Base-by-base conservation (phyloP, 106 monocot species). In the Acorus calamus region DNA sequence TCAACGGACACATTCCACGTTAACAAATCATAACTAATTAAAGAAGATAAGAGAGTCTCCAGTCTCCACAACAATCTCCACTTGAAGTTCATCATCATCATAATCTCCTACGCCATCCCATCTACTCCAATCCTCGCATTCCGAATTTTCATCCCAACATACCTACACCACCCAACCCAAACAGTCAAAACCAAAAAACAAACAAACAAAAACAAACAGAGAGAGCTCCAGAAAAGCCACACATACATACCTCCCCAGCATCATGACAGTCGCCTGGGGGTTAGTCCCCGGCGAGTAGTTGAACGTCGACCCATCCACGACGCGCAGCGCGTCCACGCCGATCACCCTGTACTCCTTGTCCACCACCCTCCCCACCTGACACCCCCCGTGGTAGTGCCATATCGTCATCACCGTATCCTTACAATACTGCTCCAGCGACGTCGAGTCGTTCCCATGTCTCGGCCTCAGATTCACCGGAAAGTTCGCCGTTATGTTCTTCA, bases 321-420 rank as follows among this genome's bases (percentile, higher is more conserved):
- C 83, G 14, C 93, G 71, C 3, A 93, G 73, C 2, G 65, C 78
- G 62, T 93, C 80, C 0, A 79, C 80, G 10, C 88, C 85, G 12
- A 86, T 5, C 8, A 87, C 86, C 14, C 65, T 67, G 45, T 83
- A 83, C 3, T 94, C 79, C 3, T 3, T 0, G 56, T 86, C 81
- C 0, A 94, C 84, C 3, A 94, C 94, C n/a, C 47, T 9, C 2
- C 79, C 89, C 4, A 84, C 81, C 11, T 86, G 81, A 57, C 89
- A 89, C 0, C 94, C 94, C 3, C 94, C 94, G 7, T 94, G 94
- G 56, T 86, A 94, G 57, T 94, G 93, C 93, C 93, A 94, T 4
- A 94, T 94, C 2, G 93, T 94, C 83, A 86, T 81, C 56, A 94
- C 93, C 0, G 93, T 89, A 55, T 88, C 93, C 60, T 59, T 83